Percentiles rank a stretch among this genome's conserved stretches.
These are phyloP conservation scores for Termitomyces sp. DNA, from an alignment of 768 basidiomycete species.

Conservation along the genomic window DNA sequence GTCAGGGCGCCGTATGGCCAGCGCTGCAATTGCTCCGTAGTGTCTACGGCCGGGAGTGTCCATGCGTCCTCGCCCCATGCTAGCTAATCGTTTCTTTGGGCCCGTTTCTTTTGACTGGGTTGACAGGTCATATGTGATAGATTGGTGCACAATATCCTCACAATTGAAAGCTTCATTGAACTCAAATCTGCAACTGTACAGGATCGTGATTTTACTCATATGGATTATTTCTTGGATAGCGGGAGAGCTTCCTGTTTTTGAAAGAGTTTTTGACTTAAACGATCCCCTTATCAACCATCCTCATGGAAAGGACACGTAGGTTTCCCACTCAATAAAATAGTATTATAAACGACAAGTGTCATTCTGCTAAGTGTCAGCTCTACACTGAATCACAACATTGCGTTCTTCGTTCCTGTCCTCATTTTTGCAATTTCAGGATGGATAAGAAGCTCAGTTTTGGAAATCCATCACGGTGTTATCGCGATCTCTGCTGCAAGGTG, in stretches of 20 bases:
- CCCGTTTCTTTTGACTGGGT: constrained; percentile 36
- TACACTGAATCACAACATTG: constrained; percentile 37
- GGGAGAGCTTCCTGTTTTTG: constrained; percentile 34
- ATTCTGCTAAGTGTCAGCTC: constrained; percentile 38
- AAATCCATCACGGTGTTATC: constrained; percentile 55
- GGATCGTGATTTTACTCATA: constrained; percentile 31
- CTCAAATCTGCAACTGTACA: constrained; percentile 7
- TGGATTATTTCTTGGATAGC: constrained; percentile 39
- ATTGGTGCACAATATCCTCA: constrained; percentile 36
- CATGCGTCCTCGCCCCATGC: constrained; percentile 2
- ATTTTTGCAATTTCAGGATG: constrained; percentile 32
- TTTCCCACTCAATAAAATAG: constrained; percentile 1
- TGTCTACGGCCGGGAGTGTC: neutral
- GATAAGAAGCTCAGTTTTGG: constrained; percentile 38
- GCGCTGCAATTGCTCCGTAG: neutral
- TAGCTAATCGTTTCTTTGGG: constrained; percentile 26
- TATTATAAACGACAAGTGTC: neutral
- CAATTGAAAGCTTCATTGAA: neutral
- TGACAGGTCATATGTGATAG: constrained; percentile 41
- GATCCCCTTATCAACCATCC: constrained; percentile 52
- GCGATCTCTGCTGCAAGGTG: constrained; percentile 39
- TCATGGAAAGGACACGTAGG: constrained; percentile 46
- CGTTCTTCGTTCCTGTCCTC: constrained; percentile 40
- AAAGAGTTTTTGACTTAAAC: constrained; percentile 41
- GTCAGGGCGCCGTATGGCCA: no score